These are phyloP conservation scores for Heteromeles arbutifolia DNA, from an alignment of 306 rosid species.

Conservation along the genomic window DNA sequence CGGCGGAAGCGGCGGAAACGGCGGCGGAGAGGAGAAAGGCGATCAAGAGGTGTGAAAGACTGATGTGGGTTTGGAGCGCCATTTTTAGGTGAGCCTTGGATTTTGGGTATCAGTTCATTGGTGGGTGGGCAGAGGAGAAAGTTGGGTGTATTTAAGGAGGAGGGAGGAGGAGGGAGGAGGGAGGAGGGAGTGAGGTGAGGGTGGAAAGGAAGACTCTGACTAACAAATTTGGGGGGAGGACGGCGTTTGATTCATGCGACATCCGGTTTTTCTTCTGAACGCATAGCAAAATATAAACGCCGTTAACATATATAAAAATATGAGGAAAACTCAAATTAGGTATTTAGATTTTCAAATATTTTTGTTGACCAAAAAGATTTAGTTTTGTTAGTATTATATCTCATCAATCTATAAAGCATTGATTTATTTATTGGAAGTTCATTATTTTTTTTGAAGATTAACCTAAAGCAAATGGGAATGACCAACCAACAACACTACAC, in stretches of 20 bases:
- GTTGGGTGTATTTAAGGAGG: not conserved
- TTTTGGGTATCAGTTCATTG: not conserved
- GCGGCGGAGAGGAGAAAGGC: not conserved
- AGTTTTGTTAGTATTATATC: not conserved
- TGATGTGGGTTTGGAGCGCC: not conserved
- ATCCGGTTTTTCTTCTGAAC: not conserved
- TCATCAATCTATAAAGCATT: too few species aligned
- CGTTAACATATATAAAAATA: not conserved
- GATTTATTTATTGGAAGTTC: too few species aligned
- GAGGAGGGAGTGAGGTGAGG: not conserved
- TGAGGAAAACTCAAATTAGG: not conserved
- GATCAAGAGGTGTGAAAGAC: not conserved
- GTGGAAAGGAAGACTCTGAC: not conserved
- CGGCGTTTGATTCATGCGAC: not conserved
- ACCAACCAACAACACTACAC: not conserved
- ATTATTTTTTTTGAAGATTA: too few species aligned
- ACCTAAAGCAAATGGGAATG: too few species aligned
- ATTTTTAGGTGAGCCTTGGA: not conserved
- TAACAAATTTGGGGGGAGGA: not conserved
- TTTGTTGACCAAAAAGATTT: not conserved
- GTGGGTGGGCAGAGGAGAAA: not conserved
- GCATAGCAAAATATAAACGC: not conserved
- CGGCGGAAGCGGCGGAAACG: conserved; percentile 6
- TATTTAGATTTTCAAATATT: not conserved
- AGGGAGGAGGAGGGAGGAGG: not conserved